Evolutionary conservation across 2,329 filamentous ascomycete genomes (phyloP).

Genomic region (Curvularia eragrostidis): DNA sequence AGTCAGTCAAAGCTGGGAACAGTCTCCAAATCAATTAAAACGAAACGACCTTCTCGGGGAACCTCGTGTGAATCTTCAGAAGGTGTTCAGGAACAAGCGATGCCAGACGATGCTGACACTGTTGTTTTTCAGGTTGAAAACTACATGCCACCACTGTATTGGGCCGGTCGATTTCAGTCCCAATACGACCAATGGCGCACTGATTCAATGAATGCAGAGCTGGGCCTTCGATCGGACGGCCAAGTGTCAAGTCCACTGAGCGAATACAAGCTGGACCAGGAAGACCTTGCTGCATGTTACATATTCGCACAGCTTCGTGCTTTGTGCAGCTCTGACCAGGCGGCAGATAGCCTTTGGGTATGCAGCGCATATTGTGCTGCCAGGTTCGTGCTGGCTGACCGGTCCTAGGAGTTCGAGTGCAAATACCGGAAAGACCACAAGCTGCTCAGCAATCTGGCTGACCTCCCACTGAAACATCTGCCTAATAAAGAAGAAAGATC

Average conservation of each 20-base stretch:
- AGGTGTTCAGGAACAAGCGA: conserved; percentile 12
- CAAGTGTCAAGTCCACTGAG: conserved; percentile 23
- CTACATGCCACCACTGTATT: conserved; percentile 44
- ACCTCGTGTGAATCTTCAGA: conserved; percentile 11
- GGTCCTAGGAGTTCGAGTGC: conserved; percentile 42
- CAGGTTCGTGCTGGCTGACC: conserved; percentile 3
- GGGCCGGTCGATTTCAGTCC: conserved; percentile 46
- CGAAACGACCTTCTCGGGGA: background rate
- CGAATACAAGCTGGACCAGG: conserved; percentile 34
- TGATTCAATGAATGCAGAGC: conserved; percentile 35
- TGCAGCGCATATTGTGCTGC: background rate
- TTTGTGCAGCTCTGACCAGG: conserved; percentile 37
- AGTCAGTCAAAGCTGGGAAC: background rate
- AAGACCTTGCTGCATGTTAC: conserved; percentile 35
- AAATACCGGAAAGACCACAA: conserved; percentile 42
- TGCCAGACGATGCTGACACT: conserved; percentile 30
- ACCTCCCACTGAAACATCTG: conserved; percentile 23
- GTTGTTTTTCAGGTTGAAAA: conserved; percentile 38
- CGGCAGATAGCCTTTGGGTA: conserved; percentile 46
- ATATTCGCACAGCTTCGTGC: conserved; percentile 44
- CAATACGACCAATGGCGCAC: conserved; percentile 46
- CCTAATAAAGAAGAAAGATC: conserved; percentile 32
- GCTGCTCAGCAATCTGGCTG: conserved; percentile 28
- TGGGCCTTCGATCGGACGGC: conserved; percentile 20
- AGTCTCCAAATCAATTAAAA: background rate